Evolutionary conservation across 495 filamentous ascomycete species (phyloP).

Genomic region (Talaromyces proteolyticus): DNA sequence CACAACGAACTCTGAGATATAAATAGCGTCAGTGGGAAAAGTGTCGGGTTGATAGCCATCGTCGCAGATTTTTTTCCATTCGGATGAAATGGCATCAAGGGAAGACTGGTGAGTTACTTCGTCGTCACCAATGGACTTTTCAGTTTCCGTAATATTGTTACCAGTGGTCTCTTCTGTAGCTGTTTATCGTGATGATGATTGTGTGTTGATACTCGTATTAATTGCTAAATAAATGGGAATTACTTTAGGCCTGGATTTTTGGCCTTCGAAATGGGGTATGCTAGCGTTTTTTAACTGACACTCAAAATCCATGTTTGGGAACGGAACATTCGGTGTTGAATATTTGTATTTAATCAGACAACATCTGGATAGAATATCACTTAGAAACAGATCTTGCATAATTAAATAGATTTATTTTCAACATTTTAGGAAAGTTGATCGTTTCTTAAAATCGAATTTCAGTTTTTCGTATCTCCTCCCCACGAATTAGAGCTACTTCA

Average conservation of each 20-base stretch:
- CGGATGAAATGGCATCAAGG: constrained; percentile 2
- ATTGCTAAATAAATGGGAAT: too few species aligned
- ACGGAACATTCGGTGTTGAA: too few species aligned
- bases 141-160: background rate
- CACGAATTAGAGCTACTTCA: background rate
- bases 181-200: background rate
- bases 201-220: too few species aligned
- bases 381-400: too few species aligned
- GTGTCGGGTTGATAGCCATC: constrained; percentile 1
- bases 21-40: background rate
- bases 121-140: background rate
- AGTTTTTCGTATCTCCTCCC: too few species aligned
- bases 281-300: too few species aligned
- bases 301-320: too few species aligned
- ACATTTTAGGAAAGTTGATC: background rate
- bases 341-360: too few species aligned
- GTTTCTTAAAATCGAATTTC: background rate
- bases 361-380: too few species aligned
- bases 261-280: too few species aligned
- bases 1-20: background rate
- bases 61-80: constrained; percentile 2
- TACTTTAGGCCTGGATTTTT: too few species aligned
- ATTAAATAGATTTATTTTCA: too few species aligned
- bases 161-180: background rate
- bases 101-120: background rate